Evolutionary conservation across 345 rosid species (phyloP).

Genomic region (Mallotus nudiflorus): DNA sequence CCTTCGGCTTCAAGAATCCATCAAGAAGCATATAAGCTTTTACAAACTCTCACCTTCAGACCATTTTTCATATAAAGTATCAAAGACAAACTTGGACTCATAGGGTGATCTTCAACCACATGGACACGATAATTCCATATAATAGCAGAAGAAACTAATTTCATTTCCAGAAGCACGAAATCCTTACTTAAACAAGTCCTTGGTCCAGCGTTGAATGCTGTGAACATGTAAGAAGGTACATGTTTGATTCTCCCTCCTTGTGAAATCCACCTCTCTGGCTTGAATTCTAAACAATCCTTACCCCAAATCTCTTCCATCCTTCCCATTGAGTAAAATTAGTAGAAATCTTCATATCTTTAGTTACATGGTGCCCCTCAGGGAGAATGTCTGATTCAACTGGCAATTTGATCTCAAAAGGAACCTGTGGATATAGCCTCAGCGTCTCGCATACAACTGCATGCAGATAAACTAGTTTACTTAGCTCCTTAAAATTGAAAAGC

Average conservation of each 20-base stretch:
- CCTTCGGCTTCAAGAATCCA: too few relatives aligned
- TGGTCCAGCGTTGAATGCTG: conserved; percentile 12
- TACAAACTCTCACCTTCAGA: conserved; percentile 11
- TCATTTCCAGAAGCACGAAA: conserved; percentile 1
- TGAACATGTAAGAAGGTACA: conserved; percentile 12
- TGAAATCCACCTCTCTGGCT: conserved; percentile 26
- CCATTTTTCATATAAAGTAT: conserved; percentile 13
- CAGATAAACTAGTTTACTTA: conserved; percentile 52
- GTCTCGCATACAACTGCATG: conserved; percentile 55
- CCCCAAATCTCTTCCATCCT: conserved; percentile 78
- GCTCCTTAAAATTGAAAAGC: conserved; percentile 25
- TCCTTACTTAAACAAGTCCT: conserved; percentile 21
- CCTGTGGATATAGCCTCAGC: conserved; percentile 70
- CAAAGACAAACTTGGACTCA: conserved; percentile 2
- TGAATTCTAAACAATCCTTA: conserved; percentile 53
- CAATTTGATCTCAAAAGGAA: conserved; percentile 71
- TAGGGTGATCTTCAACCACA: background rate
- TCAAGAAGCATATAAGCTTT: conserved; percentile 1
- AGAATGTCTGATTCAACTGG: conserved; percentile 48
- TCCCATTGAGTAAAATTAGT: conserved; percentile 70
- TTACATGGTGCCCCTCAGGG: conserved; percentile 62
- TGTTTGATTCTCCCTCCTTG: background rate
- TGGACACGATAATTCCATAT: conserved; percentile 7
- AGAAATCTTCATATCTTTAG: conserved; percentile 55
- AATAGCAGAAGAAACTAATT: conserved; percentile 5